Evolutionary conservation across 129 eudicot species (phyloP).

Genomic region (Centrapalus pauciflorus): DNA sequence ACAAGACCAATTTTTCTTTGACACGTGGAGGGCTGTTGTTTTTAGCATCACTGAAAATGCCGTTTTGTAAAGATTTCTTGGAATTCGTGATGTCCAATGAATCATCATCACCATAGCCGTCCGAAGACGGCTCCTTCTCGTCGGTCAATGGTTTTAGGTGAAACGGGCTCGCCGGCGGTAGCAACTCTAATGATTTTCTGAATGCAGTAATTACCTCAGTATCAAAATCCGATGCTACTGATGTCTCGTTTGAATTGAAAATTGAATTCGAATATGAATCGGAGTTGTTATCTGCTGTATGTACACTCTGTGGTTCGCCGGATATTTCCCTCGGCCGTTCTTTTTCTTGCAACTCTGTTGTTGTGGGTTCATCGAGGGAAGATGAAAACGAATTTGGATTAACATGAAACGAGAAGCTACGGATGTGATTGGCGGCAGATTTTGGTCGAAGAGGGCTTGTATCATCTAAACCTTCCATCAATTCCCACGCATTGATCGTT

Average conservation of each 20-base stretch:
- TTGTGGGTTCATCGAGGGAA: conserved; percentile 21
- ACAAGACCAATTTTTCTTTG: conserved; percentile 55
- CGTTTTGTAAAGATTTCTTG: conserved; percentile 11
- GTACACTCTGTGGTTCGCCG: conserved; percentile 8
- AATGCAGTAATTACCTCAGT: conserved; percentile 55
- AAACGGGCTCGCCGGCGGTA: conserved; percentile 71
- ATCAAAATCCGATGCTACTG: conserved; percentile 52
- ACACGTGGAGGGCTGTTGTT: conserved; percentile 24
- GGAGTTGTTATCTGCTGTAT: background rate
- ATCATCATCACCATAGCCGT: conserved; percentile 10
- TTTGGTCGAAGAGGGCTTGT: conserved; percentile 55
- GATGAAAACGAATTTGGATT: conserved; percentile 15
- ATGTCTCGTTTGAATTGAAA: conserved; percentile 28
- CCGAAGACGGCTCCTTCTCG: conserved; percentile 14
- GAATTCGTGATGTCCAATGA: conserved; percentile 13
- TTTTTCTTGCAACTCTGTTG: background rate
- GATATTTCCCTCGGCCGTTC: background rate
- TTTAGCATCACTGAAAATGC: conserved; percentile 10
- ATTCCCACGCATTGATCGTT: conserved; percentile 77
- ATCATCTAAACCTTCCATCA: conserved; percentile 95
- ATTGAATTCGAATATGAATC: conserved; percentile 31
- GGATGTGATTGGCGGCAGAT: conserved; percentile 25
- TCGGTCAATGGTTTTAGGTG: conserved; percentile 37
- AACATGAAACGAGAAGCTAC: conserved; percentile 73
- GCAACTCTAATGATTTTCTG: conserved; percentile 58